Conservation (phyloP, 257 asterid species). For the Anisodus acutangulus region DNA sequence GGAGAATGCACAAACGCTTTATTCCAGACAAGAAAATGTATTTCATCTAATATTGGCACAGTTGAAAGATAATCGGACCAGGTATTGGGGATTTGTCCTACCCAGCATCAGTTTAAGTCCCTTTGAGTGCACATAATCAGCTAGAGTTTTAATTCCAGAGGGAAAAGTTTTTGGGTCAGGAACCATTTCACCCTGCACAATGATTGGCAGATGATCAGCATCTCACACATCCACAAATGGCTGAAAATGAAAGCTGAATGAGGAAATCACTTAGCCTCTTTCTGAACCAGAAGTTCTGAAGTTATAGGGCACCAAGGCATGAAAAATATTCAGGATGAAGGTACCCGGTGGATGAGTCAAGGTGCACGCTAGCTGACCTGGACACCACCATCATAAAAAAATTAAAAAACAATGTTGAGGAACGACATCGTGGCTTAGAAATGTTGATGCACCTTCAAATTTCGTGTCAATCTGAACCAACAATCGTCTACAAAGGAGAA, state of each 20-base stretch:
- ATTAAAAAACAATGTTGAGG: background rate
- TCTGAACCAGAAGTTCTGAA: conserved; percentile 3
- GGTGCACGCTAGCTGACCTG: background rate
- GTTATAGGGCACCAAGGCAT: conserved; percentile 30
- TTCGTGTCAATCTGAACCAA: conserved; percentile 71
- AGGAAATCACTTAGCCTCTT: background rate
- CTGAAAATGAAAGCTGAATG: background rate
- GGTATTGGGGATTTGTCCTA: conserved; percentile 42
- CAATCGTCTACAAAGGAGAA: conserved; percentile 79
- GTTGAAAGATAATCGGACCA: conserved; percentile 29
- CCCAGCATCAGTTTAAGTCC: conserved; percentile 99
- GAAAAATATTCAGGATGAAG: background rate
- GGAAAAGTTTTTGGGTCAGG: conserved; percentile 75
- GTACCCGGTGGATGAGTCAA: background rate
- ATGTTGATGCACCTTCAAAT: conserved; percentile 52
- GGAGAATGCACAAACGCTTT: background rate
- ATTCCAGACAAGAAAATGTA: conserved; percentile 22
- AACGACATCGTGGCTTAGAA: background rate
- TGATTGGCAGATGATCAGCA: conserved; percentile 16
- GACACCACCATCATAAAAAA: background rate
- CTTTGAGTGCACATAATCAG: conserved; percentile 87
- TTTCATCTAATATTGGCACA: background rate
- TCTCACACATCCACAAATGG: conserved; percentile 17
- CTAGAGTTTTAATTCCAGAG: conserved; percentile 83
- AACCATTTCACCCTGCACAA: conserved; percentile 73